Evolutionary conservation across 148 eudicot genomes (phyloP).

Genomic region (Rhododendron ferrugineum): DNA sequence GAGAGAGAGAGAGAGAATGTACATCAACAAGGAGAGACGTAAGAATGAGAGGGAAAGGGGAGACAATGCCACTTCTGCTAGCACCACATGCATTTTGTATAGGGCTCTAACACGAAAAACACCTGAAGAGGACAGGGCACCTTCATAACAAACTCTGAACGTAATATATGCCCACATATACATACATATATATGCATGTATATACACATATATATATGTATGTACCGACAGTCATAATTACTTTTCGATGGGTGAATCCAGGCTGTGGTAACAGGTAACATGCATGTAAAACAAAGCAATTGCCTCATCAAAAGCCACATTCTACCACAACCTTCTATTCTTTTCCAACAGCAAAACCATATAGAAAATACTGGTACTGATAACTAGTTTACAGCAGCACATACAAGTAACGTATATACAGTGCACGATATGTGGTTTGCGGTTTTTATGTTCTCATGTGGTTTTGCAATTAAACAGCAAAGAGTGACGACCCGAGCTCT

Average conservation of each 20-base stretch:
- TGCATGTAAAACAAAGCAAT: background rate
- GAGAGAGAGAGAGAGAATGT: slow-evolving; percentile 14
- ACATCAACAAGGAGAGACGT: background rate
- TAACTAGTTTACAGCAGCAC: background rate
- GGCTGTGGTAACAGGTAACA: background rate
- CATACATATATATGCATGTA: background rate
- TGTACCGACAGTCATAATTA: background rate
- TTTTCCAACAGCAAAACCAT: background rate
- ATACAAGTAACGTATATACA: background rate
- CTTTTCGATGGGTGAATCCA: background rate
- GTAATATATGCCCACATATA: background rate
- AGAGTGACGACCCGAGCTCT: background rate
- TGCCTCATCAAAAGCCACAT: background rate
- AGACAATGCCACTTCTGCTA: background rate
- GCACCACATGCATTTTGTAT: background rate
- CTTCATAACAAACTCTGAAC: background rate
- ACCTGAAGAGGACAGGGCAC: background rate
- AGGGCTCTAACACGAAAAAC: slow-evolving; percentile 6
- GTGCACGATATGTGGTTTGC: background rate
- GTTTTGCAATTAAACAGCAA: background rate
- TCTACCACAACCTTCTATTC: background rate
- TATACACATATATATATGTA: background rate
- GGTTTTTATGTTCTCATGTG: background rate
- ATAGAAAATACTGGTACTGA: background rate
- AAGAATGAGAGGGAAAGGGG: slow-evolving; percentile 4